These are phyloP conservation scores for Choanephora cucurbitarum DNA, from an alignment of 371 early-diverging fungal genomes.

Conservation along the genomic window DNA sequence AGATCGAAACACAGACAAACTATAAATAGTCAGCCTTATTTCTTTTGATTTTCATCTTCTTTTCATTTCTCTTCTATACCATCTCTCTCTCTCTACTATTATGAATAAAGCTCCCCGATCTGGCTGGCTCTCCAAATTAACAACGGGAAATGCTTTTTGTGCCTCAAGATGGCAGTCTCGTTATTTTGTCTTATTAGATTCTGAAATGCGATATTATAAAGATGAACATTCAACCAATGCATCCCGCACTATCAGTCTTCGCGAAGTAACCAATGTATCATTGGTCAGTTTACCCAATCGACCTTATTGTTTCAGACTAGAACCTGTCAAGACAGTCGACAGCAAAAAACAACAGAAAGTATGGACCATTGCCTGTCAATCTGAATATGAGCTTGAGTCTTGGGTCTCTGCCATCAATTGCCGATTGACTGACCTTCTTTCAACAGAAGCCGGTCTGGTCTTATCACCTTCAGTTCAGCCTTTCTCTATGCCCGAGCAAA, in stretches of 20 bases:
- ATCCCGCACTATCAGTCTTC: slow-evolving; percentile 27
- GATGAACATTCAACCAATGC: slow-evolving; percentile 33
- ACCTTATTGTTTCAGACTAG: slow-evolving; percentile 30
- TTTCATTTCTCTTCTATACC: background rate
- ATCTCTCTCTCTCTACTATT: too few relatives aligned
- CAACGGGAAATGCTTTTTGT: slow-evolving; percentile 23
- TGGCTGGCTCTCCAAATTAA: slow-evolving; percentile 31
- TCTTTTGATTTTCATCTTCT: slow-evolving; percentile 5
- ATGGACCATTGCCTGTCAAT: slow-evolving; percentile 33
- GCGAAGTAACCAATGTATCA: slow-evolving; percentile 21
- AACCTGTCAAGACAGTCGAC: slow-evolving; percentile 20
- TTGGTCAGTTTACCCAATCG: slow-evolving; percentile 8
- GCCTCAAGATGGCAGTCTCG: slow-evolving; percentile 39
- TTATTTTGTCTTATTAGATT: slow-evolving; percentile 40
- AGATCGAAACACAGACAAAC: slow-evolving; percentile 5
- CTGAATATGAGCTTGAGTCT: slow-evolving; percentile 24
- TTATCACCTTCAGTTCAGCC: slow-evolving; percentile 11
- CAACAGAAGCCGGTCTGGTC: background rate
- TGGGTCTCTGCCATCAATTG: slow-evolving; percentile 27
- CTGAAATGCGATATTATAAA: slow-evolving; percentile 43
- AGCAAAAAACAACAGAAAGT: slow-evolving; percentile 12
- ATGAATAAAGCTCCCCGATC: slow-evolving; percentile 13
- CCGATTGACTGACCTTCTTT: slow-evolving; percentile 5
- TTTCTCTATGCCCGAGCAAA: slow-evolving; percentile 19
- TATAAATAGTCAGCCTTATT: background rate